Conservation (phyloP, 331 rosid species). For the Dryas integrifolia region DNA sequence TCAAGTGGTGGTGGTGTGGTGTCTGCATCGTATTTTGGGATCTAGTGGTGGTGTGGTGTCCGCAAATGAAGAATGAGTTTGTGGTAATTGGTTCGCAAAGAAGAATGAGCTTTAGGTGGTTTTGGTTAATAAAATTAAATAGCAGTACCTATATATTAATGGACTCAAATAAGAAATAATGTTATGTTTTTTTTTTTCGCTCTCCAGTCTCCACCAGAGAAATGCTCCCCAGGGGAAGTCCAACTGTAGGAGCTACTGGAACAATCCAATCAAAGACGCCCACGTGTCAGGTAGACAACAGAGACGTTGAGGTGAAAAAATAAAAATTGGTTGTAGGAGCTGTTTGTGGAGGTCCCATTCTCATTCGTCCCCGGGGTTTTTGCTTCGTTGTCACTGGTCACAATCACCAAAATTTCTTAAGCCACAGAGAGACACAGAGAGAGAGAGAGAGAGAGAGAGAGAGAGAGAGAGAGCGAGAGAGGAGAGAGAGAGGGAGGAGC, state of each 20-base stretch:
- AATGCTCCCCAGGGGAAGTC: not conserved
- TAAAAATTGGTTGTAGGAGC: slow-evolving; percentile 18
- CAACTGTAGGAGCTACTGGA: slow-evolving; percentile 10
- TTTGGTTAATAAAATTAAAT: too few species aligned
- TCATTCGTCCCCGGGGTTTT: slow-evolving; percentile 15
- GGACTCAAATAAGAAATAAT: too few species aligned
- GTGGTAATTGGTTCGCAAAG: too few species aligned
- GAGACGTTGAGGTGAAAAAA: slow-evolving; percentile 18
- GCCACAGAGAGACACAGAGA: slow-evolving; percentile 16
- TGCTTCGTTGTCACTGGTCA: slow-evolving; percentile 46
- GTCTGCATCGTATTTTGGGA: too few species aligned
- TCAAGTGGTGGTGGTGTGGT: too few species aligned
- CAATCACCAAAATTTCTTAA: slow-evolving; percentile 40
- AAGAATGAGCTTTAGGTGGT: too few species aligned
- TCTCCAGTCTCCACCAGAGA: slow-evolving; percentile 4
- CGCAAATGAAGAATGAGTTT: too few species aligned
- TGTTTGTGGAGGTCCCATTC: slow-evolving; percentile 32
- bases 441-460: slow-evolving; percentile 9
- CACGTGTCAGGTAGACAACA: slow-evolving; percentile 38
- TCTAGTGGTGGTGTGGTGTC: too few species aligned
- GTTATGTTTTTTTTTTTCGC: not conserved
- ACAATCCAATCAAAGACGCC: slow-evolving; percentile 23
- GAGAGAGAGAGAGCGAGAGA: not conserved
- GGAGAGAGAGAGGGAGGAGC: slow-evolving; percentile 1
- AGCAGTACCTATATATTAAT: too few species aligned